Conservation (phyloP, 2,329 filamentous ascomycete genomes). For the Exophiala sideris region DNA sequence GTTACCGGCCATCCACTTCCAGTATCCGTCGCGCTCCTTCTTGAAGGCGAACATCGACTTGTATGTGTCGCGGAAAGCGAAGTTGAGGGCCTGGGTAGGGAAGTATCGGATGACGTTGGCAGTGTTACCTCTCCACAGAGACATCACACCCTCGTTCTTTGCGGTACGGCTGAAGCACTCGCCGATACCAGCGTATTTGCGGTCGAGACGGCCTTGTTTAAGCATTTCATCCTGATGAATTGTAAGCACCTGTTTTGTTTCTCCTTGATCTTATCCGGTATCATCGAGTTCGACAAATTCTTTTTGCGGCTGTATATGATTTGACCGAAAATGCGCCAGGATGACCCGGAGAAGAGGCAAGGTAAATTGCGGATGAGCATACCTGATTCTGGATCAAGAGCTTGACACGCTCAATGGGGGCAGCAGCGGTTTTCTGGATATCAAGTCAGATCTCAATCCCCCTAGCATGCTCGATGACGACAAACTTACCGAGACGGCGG, state of each 20-base stretch:
- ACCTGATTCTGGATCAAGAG: slow-evolving; percentile 99
- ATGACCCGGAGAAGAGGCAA: slow-evolving; percentile 3
- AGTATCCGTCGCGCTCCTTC: slow-evolving; percentile 98
- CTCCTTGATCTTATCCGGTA: neutral
- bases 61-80: slow-evolving; percentile 99
- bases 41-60: slow-evolving; percentile 99
- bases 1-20: slow-evolving; percentile 99
- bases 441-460: slow-evolving; percentile 14
- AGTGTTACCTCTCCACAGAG: slow-evolving; percentile 99
- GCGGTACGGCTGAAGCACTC: slow-evolving; percentile 96
- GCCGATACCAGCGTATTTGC: slow-evolving; percentile 87
- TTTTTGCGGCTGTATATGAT: neutral
- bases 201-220: slow-evolving; percentile 95
- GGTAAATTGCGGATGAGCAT: slow-evolving; percentile 43
- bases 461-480: neutral
- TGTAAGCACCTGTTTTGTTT: slow-evolving; percentile 16
- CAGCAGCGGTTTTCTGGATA: slow-evolving; percentile 82
- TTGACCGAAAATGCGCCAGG: neutral
- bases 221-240: slow-evolving; percentile 95
- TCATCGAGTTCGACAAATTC: neutral
- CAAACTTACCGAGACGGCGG: slow-evolving; percentile 73
- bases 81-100: slow-evolving; percentile 99
- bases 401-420: slow-evolving; percentile 99
- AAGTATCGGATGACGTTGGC: slow-evolving; percentile 99
- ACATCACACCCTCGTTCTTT: slow-evolving; percentile 85